Conservation (phyloP, 495 filamentous ascomycete genomes). For the Hyaloscypha finlandica region DNA sequence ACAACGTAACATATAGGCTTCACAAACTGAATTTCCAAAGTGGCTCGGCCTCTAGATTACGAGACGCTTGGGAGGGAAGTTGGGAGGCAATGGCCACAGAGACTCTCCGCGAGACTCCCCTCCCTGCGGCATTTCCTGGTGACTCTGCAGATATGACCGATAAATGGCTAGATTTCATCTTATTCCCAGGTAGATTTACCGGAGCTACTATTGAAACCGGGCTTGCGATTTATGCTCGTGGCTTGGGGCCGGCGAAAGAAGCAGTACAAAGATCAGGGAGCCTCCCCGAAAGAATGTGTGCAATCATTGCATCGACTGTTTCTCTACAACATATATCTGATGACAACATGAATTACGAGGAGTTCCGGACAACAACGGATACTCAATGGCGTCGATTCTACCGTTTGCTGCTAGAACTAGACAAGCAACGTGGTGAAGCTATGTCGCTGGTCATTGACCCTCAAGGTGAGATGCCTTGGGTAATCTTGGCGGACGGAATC, state of each 20-base stretch:
- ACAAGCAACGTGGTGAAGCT: slow-evolving; percentile 79
- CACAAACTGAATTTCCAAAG: slow-evolving; percentile 49
- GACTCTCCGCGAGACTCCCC: slow-evolving; percentile 51
- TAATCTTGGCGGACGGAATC: slow-evolving; percentile 76
- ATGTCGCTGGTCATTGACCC: slow-evolving; percentile 74
- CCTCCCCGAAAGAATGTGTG: slow-evolving; percentile 69
- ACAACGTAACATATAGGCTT: slow-evolving; percentile 74
- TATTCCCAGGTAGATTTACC: slow-evolving; percentile 79
- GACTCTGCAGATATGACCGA: slow-evolving; percentile 66
- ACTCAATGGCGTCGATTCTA: slow-evolving; percentile 90
- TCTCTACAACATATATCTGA: slow-evolving; percentile 58
- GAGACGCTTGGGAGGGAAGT: slow-evolving; percentile 62
- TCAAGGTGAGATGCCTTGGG: slow-evolving; percentile 72
- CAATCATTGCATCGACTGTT: slow-evolving; percentile 64
- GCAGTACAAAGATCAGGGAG: slow-evolving; percentile 45
- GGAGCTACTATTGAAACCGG: slow-evolving; percentile 80
- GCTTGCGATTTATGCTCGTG: slow-evolving; percentile 70
- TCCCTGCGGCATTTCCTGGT: slow-evolving; percentile 55
- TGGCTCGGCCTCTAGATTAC: slow-evolving; percentile 33
- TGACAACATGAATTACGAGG: slow-evolving; percentile 70
- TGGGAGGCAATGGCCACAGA: slow-evolving; percentile 77
- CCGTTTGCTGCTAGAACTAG: slow-evolving; percentile 79
- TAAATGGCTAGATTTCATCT: slow-evolving; percentile 72
- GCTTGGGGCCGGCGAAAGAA: slow-evolving; percentile 46
- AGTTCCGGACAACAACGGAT: slow-evolving; percentile 69